Evolutionary conservation across 1,139 yeast genomes (phyloP).

Genomic region (Debaryomycetaceae sp.): DNA sequence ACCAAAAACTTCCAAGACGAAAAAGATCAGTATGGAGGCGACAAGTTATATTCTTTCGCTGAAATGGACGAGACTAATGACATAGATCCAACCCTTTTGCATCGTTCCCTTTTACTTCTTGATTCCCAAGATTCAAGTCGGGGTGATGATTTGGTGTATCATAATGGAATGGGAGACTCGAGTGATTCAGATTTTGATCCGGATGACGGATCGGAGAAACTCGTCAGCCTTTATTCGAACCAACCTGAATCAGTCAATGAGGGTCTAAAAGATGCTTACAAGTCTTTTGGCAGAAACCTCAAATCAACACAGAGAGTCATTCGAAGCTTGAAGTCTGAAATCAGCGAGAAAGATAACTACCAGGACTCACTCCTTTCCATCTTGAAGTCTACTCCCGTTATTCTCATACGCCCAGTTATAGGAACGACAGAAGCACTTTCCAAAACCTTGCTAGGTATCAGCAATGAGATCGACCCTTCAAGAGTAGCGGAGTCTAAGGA

Average conservation of each 20-base stretch:
- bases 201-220: slow-evolving; percentile 27
- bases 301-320: slow-evolving; percentile 65
- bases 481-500: slow-evolving; percentile 37
- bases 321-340: slow-evolving; percentile 54
- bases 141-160: slow-evolving; percentile 13
- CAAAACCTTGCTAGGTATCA: slow-evolving; percentile 76
- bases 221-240: slow-evolving; percentile 76
- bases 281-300: slow-evolving; percentile 67
- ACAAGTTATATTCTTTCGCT: slow-evolving; percentile 26
- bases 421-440: slow-evolving; percentile 93
- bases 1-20: slow-evolving; percentile 16
- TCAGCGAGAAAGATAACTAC: slow-evolving; percentile 59
- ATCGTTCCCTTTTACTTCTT: slow-evolving; percentile 12
- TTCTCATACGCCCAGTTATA: slow-evolving; percentile 78
- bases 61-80: slow-evolving; percentile 25
- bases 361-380: slow-evolving; percentile 66
- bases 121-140: slow-evolving; percentile 15
- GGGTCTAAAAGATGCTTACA: slow-evolving; percentile 72
- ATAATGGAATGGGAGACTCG: slow-evolving; percentile 3
- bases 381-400: slow-evolving; percentile 77
- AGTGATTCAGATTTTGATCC: slow-evolving; percentile 27
- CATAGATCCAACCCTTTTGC: slow-evolving; percentile 11
- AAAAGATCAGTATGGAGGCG: slow-evolving; percentile 19
- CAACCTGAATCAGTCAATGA: slow-evolving; percentile 72
- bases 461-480: slow-evolving; percentile 74